phyloP scores from a whole-genome alignment of 164 flowering plant genomes.

The Buxus sempervirens region DNA sequence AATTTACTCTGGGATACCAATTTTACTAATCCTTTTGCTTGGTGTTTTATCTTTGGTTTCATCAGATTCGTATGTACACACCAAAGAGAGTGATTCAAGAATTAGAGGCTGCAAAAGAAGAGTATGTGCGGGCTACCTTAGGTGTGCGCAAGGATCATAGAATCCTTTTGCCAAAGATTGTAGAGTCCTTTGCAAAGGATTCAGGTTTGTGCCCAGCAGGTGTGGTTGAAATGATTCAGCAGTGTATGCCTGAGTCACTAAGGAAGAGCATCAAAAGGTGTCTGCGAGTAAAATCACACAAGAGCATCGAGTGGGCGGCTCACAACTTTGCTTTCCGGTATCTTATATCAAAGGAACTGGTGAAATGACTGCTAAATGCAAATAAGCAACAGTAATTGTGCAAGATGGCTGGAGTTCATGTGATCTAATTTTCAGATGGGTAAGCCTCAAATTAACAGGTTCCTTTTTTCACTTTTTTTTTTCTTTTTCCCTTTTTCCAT shows the following conservation, averaged over 20 bases:
- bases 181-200: constrained; percentile 77
- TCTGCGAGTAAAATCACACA: constrained; percentile 45
- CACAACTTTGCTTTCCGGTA: constrained; percentile 82
- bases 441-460: not conserved
- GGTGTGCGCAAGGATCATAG: constrained; percentile 63
- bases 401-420: not conserved
- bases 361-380: constrained; percentile 39
- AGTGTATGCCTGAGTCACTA: constrained; percentile 56
- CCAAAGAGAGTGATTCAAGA: constrained; percentile 74
- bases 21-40: no score
- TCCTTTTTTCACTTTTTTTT: no score
- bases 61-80: constrained; percentile 79
- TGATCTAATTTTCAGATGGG: not conserved
- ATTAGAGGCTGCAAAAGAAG: constrained; percentile 84
- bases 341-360: constrained; percentile 72
- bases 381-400: not conserved
- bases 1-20: no score
- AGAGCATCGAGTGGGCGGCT: constrained; percentile 75
- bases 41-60: constrained; percentile 2
- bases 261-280: constrained; percentile 48
- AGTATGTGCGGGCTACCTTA: constrained; percentile 72
- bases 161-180: constrained; percentile 67
- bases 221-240: constrained; percentile 59
- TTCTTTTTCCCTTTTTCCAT: not conserved
- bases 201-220: constrained; percentile 51